Evolutionary conservation across 2,329 filamentous ascomycete genomes (phyloP), one percentile per base, ranked within the genome.

Genomic region (Colletotrichum tropicale): DNA sequence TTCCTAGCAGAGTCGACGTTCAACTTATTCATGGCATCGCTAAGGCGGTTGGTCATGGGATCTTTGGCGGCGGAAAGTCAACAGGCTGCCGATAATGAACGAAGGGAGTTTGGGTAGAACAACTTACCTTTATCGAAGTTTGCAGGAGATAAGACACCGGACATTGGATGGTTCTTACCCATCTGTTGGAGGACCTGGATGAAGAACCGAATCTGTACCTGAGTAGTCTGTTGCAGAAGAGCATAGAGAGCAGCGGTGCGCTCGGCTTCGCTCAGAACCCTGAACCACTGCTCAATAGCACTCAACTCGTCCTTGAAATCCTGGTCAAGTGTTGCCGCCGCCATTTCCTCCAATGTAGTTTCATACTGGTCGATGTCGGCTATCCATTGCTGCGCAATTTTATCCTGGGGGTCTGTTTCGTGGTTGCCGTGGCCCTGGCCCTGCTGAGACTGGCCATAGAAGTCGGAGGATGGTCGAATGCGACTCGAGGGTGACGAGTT

Each of bases 251-350:
- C 97, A 77, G 97, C 97, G 24, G 97, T 99, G 77, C 97, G 92
- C 87, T 99, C 97, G 32, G 97, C 96, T 87, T 98, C 97, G 82
- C 96, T 98, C 78, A 99, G 89, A 70, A 99, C 97, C 77, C 96
- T 94, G 86, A 99, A 99, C 97, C 97, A 99, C 88, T 99, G 97
- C 87, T 99, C 97, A 82, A 99, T 99, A 80, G 97, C 97, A 83
- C 96, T 98, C 76, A 99, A 91, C 86, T 99, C 97, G 86, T 98
- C 97, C 88, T 99, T 99, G 89, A 99, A 99, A 83, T 99, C 97
- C 88, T 99, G 97, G 83, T 99, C 97, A 70, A 98, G 89, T n/a
- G 97, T 98, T 32, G 97, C 97, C 36, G 96, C 96, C 58, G 97
- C 97, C 97, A 99, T 99, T 84, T 99, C 97, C 86, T 98, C 97